Conservation (phyloP, 164 flowering plant species). For the Piper betle region DNA sequence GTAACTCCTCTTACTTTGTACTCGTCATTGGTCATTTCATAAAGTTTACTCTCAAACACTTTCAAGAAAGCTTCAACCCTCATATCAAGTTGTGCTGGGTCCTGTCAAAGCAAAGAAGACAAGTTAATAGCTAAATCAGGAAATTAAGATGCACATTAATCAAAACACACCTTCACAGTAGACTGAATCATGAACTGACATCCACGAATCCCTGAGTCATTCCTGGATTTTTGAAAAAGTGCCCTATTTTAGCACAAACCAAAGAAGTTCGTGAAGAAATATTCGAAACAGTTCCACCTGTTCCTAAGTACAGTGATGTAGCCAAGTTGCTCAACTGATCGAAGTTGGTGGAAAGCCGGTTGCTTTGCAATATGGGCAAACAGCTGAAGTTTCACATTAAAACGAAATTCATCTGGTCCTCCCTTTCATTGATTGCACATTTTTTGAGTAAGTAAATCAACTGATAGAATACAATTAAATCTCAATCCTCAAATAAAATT, state of each 20-base stretch:
- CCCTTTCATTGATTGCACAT: conserved; percentile 31
- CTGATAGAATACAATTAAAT: too few relatives aligned
- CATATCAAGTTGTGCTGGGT: conserved; percentile 55
- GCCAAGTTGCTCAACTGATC: conserved; percentile 98
- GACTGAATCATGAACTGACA: conserved; percentile 81
- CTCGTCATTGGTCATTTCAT: conserved; percentile 70
- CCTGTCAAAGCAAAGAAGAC: conserved; percentile 32
- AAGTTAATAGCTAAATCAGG: conserved; percentile 3
- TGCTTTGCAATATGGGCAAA: conserved; percentile 84
- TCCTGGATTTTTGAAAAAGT: conserved; percentile 26
- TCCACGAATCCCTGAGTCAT: conserved; percentile 71
- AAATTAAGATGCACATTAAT: neutral
- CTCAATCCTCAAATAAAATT: neutral
- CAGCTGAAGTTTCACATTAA: conserved; percentile 87
- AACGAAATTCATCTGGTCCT: conserved; percentile 57
- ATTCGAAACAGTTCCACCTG: conserved; percentile 23
- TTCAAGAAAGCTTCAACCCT: conserved; percentile 75
- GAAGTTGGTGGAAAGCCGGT: conserved; percentile 88
- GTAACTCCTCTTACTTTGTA: conserved; percentile 41
- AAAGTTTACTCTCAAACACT: conserved; percentile 59
- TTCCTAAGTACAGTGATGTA: conserved; percentile 65
- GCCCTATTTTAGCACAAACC: neutral
- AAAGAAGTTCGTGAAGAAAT: neutral
- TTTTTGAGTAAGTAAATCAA: neutral
- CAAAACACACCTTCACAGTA: conserved; percentile 51